Percentiles rank a stretch among this genome's conserved stretches.
Evolutionary conservation across 768 basidiomycete genomes (phyloP).

Genomic region (Lyophyllum atratum): DNA sequence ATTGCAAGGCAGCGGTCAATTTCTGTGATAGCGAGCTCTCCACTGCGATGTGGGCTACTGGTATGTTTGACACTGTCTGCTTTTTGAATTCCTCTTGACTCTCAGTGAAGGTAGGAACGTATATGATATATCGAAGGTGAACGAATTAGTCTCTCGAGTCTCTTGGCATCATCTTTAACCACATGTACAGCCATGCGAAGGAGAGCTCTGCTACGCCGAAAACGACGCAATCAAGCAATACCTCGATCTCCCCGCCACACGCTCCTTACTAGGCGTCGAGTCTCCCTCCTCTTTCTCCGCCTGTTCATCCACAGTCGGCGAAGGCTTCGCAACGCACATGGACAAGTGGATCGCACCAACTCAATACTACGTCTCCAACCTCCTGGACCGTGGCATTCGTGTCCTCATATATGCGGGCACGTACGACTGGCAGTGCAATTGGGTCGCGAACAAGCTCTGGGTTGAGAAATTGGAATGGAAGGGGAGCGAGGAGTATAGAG

Average conservation of each 20-base stretch:
- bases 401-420: constrained; percentile 76
- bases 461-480: constrained; percentile 74
- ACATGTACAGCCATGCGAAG: constrained; percentile 20
- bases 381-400: constrained; percentile 77
- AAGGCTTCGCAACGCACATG: constrained; percentile 53
- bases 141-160: not conserved
- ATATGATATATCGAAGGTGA: constrained; percentile 25
- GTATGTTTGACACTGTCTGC: constrained; percentile 27
- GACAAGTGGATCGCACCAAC: constrained; percentile 55
- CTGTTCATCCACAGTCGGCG: constrained; percentile 54
- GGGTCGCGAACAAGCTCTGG: constrained; percentile 79
- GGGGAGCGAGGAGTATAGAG: constrained; percentile 52
- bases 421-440: constrained; percentile 82
- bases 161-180: not conserved
- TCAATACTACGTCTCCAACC: constrained; percentile 60
- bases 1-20: constrained; percentile 63
- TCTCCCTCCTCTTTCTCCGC: constrained; percentile 50
- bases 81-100: not conserved
- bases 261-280: constrained; percentile 21
- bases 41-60: constrained; percentile 38
- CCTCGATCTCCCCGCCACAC: constrained; percentile 20
- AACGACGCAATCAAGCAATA: constrained; percentile 18
- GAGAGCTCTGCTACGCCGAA: constrained; percentile 24
- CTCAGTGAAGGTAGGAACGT: constrained; percentile 20
- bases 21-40: constrained; percentile 67